Base-by-base conservation (phyloP, 257 asterid species). In the Solanum clarkiae region DNA sequence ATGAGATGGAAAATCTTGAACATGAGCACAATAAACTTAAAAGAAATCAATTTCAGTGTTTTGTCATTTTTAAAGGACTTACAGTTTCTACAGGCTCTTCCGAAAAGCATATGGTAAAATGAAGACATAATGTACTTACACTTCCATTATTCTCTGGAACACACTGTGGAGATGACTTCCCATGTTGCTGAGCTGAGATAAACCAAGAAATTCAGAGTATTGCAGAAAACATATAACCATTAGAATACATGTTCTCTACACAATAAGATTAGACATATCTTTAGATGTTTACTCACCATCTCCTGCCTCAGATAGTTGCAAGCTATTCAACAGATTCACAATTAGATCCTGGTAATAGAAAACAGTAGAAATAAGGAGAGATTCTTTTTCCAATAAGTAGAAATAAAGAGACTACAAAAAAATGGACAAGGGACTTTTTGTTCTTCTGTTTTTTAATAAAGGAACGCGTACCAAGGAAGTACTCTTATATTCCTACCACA, bases 141-240 rank as follows among this genome's bases (percentile, higher is more conserved):
- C 84, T 88, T 93, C 96, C 99, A 86, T 97, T 97, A 87, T 84
- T 91, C 89, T 97, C 98, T 54, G 92, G 82, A 51, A 15, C 59
- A 79, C 93, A 89, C 80, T 93, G 96, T 79, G 91, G 85, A 56
- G 94, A 97, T 86, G 95, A 94, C 83, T 91, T 93, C 88, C 97
- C 95, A 91, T 93, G 90, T 87, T 92, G 97, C 84, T 92, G 87
- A 89, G 91, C 99, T 94, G 93, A 36, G 84, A 88, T 18, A 56
- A 71, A 86, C 87, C 26, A 54, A 82, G 69, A 85, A 63, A 56
- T 71, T 53, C 36, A 63, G 40, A 65, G 69, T 57, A 29, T 57
- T 40, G 54, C 40, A 74, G n/a, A 60, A 16, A 40, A 66, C 81
- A 32, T 84, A 18, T 51, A 63, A 82, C 83, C 44, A 49, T 75